Conservation (phyloP, 2,329 filamentous ascomycete species). For the Blastomyces silverae region DNA sequence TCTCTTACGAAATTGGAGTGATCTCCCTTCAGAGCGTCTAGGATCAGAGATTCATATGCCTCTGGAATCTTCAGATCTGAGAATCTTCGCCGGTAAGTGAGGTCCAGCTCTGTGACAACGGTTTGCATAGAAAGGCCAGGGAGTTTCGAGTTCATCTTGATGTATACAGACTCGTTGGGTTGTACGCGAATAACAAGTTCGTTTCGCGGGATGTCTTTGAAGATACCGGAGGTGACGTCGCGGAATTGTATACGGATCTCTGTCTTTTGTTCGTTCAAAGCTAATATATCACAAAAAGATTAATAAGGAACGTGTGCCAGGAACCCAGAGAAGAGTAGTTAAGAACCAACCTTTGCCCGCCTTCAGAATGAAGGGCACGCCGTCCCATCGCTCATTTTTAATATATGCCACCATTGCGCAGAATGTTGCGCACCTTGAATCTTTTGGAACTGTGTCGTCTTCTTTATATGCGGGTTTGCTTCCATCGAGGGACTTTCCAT, state of each 20-base stretch:
- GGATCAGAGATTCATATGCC: conserved; percentile 94
- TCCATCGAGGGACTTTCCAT: conserved; percentile 91
- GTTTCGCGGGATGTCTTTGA: conserved; percentile 99
- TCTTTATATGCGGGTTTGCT: conserved; percentile 98
- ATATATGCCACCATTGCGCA: conserved; percentile 96
- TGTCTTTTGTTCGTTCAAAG: conserved; percentile 98
- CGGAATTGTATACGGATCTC: conserved; percentile 99
- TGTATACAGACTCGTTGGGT: conserved; percentile 98
- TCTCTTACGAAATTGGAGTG: conserved; percentile 99
- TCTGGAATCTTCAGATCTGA: conserved; percentile 99
- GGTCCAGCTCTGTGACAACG: conserved; percentile 93
- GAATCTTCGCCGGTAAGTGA: conserved; percentile 97
- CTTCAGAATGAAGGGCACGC: conserved; percentile 98
- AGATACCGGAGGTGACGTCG: conserved; percentile 97
- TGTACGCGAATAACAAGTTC: conserved; percentile 99
- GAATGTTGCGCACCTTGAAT: conserved; percentile 96
- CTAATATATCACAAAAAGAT: conserved; percentile 35
- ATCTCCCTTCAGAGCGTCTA: conserved; percentile 96
- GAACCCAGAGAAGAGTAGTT: background rate
- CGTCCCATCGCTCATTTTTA: conserved; percentile 99
- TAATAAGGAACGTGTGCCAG: background rate
- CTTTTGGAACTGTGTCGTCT: conserved; percentile 95
- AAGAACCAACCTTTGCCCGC: conserved; percentile 66
- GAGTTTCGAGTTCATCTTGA: conserved; percentile 99
- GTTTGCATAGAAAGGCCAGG: conserved; percentile 99